Percentiles rank a stretch among this genome's conserved stretches.
These are phyloP conservation scores for Oryza coarctata DNA, from an alignment of 176 grass and related monocot genomes.

Conservation along the genomic window DNA sequence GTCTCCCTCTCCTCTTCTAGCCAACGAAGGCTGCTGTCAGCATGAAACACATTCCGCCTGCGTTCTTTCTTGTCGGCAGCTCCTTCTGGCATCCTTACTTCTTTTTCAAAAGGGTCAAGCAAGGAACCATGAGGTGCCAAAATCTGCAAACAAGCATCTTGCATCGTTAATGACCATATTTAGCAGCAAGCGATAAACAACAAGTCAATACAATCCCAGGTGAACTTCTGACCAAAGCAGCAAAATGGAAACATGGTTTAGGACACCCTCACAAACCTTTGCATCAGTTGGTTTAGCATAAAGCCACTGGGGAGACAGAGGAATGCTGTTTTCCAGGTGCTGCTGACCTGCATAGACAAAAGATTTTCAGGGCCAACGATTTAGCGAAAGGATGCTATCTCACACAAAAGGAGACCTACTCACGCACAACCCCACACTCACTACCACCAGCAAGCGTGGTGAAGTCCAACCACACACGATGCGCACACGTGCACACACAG, in stretches of 20 bases:
- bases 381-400: constrained; percentile 8
- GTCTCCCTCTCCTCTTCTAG: constrained; percentile 98
- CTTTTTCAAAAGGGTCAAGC: constrained; percentile 61
- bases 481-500: background rate
- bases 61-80: constrained; percentile 69
- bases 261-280: constrained; percentile 51
- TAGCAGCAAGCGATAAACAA: background rate
- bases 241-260: background rate
- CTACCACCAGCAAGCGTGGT: background rate
- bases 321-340: constrained; percentile 77
- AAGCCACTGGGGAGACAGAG: constrained; percentile 97
- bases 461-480: background rate
- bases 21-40: constrained; percentile 75
- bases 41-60: constrained; percentile 55
- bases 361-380: constrained; percentile 36
- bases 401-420: background rate
- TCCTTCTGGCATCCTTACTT: constrained; percentile 62
- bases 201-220: background rate
- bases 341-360: constrained; percentile 63
- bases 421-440: constrained; percentile 1
- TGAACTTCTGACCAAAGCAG: background rate
- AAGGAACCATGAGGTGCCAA: constrained; percentile 43
- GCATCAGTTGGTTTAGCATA: constrained; percentile 79
- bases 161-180: background rate
- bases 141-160: constrained; percentile 23